These are phyloP conservation scores for Auricularia auricula-judae DNA, from an alignment of 768 basidiomycete species.

Conservation along the genomic window DNA sequence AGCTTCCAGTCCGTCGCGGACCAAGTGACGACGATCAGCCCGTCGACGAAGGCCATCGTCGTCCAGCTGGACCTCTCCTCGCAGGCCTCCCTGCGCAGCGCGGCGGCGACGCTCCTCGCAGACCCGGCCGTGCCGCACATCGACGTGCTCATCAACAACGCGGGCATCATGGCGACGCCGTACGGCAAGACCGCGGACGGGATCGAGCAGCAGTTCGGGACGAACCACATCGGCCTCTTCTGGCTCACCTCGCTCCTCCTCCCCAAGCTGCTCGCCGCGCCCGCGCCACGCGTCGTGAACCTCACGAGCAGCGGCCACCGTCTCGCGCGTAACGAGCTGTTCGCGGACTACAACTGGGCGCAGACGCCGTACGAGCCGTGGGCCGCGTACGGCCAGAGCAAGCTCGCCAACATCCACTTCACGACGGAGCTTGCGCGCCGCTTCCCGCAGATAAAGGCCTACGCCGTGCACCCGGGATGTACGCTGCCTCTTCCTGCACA, in stretches of 20 bases:
- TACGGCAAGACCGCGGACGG: neutral
- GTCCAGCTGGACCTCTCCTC: neutral
- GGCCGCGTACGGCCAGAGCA: slow-evolving; percentile 1
- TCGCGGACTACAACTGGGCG: neutral
- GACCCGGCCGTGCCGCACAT: neutral
- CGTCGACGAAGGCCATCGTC: neutral
- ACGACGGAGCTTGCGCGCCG: slow-evolving; percentile 6
- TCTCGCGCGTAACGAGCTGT: neutral
- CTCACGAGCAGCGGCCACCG: neutral
- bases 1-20: neutral
- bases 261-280: slow-evolving; percentile 4
- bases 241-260: slow-evolving; percentile 4
- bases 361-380: neutral
- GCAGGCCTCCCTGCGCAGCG: slow-evolving; percentile 1
- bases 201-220: slow-evolving; percentile 5
- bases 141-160: slow-evolving; percentile 7
- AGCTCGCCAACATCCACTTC: slow-evolving; percentile 12
- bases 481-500: neutral
- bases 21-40: neutral
- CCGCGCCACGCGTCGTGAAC: slow-evolving; percentile 1
- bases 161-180: slow-evolving; percentile 1
- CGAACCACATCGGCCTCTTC: slow-evolving; percentile 6
- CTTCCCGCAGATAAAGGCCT: neutral
- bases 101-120: slow-evolving; percentile 1
- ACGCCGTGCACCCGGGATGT: neutral